Evolutionary conservation across 306 rosid genomes (phyloP).

Genomic region (Calophaca sinica): DNA sequence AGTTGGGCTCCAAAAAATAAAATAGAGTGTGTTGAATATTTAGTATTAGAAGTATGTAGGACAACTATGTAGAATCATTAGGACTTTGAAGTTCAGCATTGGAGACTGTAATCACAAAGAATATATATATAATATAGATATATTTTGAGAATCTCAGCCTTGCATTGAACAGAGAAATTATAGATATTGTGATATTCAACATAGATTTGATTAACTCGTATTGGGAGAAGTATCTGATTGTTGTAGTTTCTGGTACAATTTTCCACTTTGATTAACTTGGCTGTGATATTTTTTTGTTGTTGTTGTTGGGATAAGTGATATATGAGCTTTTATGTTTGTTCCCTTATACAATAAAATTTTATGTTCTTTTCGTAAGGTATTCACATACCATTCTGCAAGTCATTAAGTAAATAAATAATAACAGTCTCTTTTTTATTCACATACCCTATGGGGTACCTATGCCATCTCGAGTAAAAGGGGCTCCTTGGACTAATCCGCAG

Average conservation of each 20-base stretch:
- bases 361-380: too few relatives aligned
- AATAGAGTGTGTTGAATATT: constrained; percentile 2
- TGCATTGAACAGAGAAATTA: neutral
- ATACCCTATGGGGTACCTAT: too few relatives aligned
- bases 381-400: neutral
- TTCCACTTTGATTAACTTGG: too few relatives aligned
- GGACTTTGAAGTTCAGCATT: neutral
- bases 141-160: neutral
- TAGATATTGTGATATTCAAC: too few relatives aligned
- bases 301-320: too few relatives aligned
- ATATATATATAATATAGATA: neutral
- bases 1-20: neutral
- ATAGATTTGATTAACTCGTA: neutral
- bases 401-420: neutral
- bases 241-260: neutral
- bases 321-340: neutral
- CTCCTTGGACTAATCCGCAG: too few relatives aligned
- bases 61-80: neutral
- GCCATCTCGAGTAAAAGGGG: too few relatives aligned
- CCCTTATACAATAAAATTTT: neutral
- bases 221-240: too few relatives aligned
- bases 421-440: too few relatives aligned
- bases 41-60: neutral
- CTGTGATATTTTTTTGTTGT: too few relatives aligned
- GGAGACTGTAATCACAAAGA: neutral